These are phyloP conservation scores for Silybum marianum DNA, from an alignment of 129 eudicot species.

Conservation along the genomic window DNA sequence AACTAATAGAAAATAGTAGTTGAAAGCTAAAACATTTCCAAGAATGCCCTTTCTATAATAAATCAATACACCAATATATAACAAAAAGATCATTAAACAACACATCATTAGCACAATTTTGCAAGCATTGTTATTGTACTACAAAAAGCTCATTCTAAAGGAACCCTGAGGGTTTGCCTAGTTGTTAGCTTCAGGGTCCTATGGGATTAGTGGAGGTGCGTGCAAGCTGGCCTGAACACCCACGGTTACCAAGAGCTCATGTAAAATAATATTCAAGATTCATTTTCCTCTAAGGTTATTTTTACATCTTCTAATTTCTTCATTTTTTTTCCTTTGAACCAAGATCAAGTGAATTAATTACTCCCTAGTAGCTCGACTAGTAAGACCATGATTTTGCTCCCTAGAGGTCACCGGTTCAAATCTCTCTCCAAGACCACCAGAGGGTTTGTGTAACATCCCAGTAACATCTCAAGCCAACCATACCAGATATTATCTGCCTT, in stretches of 20 bases:
- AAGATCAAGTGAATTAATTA: conserved; percentile 4
- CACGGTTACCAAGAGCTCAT: neutral
- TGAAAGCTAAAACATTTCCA: neutral
- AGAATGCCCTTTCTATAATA: neutral
- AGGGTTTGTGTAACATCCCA: neutral
- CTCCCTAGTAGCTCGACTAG: neutral
- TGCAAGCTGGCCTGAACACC: neutral
- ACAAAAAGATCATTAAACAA: neutral
- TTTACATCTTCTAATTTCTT: neutral
- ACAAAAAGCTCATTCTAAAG: neutral
- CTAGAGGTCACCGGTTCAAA: neutral
- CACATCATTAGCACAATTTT: neutral
- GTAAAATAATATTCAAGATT: neutral
- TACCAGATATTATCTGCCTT: no score
- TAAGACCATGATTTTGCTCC: neutral
- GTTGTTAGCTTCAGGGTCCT: neutral
- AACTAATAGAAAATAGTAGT: neutral
- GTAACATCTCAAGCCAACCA: no score
- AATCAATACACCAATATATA: neutral
- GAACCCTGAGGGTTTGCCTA: neutral
- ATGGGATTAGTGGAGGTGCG: neutral
- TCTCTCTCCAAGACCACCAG: neutral
- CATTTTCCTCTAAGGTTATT: neutral
- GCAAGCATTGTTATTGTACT: neutral
- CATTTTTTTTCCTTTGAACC: neutral